Conservation (phyloP, 2,329 filamentous ascomycete genomes). For the Coniochaeta prunicola region DNA sequence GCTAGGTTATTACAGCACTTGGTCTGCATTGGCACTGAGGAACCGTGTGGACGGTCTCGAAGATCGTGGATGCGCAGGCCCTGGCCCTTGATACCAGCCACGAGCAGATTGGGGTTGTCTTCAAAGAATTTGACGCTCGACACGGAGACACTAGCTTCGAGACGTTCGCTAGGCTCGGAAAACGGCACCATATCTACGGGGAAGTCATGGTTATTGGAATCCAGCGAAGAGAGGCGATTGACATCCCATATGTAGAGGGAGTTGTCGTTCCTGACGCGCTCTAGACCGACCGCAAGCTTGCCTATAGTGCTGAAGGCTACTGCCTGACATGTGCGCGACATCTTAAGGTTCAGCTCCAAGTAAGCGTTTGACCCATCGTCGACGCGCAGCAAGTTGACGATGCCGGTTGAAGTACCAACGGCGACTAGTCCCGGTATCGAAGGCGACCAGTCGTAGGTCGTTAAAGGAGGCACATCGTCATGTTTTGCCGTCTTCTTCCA, state of each 20-base stretch:
- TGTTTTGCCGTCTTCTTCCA: constrained; percentile 50
- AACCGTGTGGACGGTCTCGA: constrained; percentile 36
- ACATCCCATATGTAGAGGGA: constrained; percentile 81
- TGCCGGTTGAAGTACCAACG: constrained; percentile 66
- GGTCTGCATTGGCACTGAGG: constrained; percentile 54
- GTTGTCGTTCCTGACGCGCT: constrained; percentile 73
- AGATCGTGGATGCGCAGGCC: constrained; percentile 67
- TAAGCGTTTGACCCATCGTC: constrained; percentile 62
- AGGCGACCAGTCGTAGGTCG: constrained; percentile 61
- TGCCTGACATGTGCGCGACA: constrained; percentile 71
- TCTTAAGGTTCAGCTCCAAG: constrained; percentile 62
- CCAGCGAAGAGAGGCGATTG: constrained; percentile 48
- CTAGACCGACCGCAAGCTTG: constrained; percentile 69
- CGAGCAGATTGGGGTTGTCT: constrained; percentile 65
- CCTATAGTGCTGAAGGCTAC: constrained; percentile 71
- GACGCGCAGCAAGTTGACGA: constrained; percentile 67
- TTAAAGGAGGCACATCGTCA: constrained; percentile 56
- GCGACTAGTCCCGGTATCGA: constrained; percentile 59
- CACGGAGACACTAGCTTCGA: constrained; percentile 65
- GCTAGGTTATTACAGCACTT: constrained; percentile 65
- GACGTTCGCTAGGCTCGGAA: constrained; percentile 49
- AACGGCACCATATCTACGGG: constrained; percentile 39
- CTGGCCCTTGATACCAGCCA: constrained; percentile 69
- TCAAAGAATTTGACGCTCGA: constrained; percentile 79
- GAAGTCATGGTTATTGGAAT: constrained; percentile 37